Evolutionary conservation across 352 stramenopile species (phyloP), one percentile per base, ranked within the genome.

Genomic region (Blastocystis sp.): DNA sequence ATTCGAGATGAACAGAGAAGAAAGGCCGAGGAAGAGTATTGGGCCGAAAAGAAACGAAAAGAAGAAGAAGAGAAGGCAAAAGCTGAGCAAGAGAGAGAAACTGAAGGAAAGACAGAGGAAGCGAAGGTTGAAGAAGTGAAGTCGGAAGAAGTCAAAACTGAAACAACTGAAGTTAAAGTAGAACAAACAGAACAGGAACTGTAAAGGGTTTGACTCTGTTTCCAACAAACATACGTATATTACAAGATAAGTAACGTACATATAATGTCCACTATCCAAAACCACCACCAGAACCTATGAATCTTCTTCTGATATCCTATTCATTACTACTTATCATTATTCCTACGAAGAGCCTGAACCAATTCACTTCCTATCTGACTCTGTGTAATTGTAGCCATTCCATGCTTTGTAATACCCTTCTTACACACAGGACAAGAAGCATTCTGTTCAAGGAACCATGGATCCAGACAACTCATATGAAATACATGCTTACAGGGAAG

Each of bases 1-100:
- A 87, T 74, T n/a, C 21, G 49, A 39, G 77, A 74, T 51, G 32
- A 75, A 43, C 65, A 78, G 32, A 46, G 65, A 37, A 1, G n/a
- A 5, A 54, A 37, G 14, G 59, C 59, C 2, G 77, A 87, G n/a
- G 63, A 77, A 39, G 42, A 65, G 12, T 83, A 83, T 43, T 83
- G 71, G 71, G 77, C 71, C 32, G 29, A 87, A n/a, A 87, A 87
- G 35, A 87, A 69, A 42, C 39, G 63, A 42, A 35, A 57, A 29
- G 75, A 86, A 21, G 14, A 51, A 27, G 56, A 75, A 39, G 0
- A 57, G 65, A 49, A 78, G 43, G 61, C 32, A 0, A 57, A 83
- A 52, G 0, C 35, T 16, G 65, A 42, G 7, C n/a, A 46, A 46
- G 39, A 42, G 16, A 37, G 29, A 56, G 65, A 51, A 7, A 1